Conservation (phyloP, 2,329 filamentous ascomycete species). For the Emmonsiellopsis sp. region DNA sequence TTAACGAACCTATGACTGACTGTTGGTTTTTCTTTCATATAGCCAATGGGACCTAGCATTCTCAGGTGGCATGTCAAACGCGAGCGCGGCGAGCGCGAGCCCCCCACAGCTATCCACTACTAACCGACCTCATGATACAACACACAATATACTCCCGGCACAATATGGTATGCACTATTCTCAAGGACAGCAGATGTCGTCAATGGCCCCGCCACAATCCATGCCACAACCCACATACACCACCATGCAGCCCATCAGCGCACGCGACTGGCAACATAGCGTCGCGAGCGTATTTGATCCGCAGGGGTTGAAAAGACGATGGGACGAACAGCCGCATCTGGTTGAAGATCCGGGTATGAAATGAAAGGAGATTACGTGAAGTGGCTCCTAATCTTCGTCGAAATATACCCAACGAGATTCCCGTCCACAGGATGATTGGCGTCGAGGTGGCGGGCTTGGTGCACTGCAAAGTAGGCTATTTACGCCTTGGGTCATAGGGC, state of each 20-base stretch:
- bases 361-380: neutral
- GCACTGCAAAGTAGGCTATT: too few species aligned
- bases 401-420: neutral
- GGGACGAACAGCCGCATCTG: conserved; percentile 19
- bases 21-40: conserved; percentile 1
- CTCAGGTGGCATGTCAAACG: conserved; percentile 53
- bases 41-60: conserved; percentile 97
- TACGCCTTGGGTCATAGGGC: too few species aligned
- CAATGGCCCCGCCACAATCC: conserved; percentile 23
- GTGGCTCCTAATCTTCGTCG: neutral
- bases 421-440: neutral
- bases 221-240: conserved; percentile 26
- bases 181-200: conserved; percentile 10
- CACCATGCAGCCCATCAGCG: conserved; percentile 24
- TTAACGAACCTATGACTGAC: neutral
- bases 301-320: conserved; percentile 36
- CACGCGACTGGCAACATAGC: conserved; percentile 40
- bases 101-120: conserved; percentile 33
- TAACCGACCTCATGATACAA: conserved; percentile 19
- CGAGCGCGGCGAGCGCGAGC: conserved; percentile 28
- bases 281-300: conserved; percentile 41
- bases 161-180: conserved; percentile 2
- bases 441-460: neutral
- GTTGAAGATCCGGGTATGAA: neutral
- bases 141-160: conserved; percentile 8